Evolutionary conservation across 1,284 basidiomycete genomes (phyloP).

Genomic region (Afroboletus lepidellus): DNA sequence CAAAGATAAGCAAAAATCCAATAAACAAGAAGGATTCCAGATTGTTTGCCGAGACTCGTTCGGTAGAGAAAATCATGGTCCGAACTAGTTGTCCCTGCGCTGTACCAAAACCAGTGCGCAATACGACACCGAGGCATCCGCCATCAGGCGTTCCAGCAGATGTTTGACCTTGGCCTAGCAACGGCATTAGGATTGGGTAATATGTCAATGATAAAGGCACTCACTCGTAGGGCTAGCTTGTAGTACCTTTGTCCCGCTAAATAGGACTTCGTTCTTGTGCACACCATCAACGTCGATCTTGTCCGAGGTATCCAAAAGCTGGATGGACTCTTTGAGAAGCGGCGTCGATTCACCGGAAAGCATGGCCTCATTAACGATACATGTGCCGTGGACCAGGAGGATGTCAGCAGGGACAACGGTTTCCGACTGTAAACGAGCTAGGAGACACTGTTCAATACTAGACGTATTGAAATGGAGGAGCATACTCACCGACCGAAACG

Average conservation of each 20-base stretch:
- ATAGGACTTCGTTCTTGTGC: conserved; percentile 87
- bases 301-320: conserved; percentile 76
- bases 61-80: conserved; percentile 97
- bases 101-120: conserved; percentile 96
- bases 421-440: conserved; percentile 76
- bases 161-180: conserved; percentile 39
- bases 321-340: conserved; percentile 88
- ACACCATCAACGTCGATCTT: conserved; percentile 78
- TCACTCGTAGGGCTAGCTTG: conserved; percentile 67
- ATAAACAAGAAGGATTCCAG: conserved; percentile 93
- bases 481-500: conserved; percentile 67
- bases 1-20: conserved; percentile 93
- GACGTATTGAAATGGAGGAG: background rate
- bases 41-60: conserved; percentile 93
- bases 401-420: conserved; percentile 90
- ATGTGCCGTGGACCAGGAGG: conserved; percentile 82
- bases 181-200: background rate
- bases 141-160: conserved; percentile 76
- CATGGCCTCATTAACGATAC: conserved; percentile 98
- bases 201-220: background rate
- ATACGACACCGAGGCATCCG: conserved; percentile 87
- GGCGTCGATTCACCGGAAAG: conserved; percentile 95
- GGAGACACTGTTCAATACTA: conserved; percentile 1
- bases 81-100: conserved; percentile 93
- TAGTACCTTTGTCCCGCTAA: conserved; percentile 92